phyloP scores from a whole-genome alignment of 2,329 filamentous ascomycete genomes.

The Calonectria crousiana region DNA sequence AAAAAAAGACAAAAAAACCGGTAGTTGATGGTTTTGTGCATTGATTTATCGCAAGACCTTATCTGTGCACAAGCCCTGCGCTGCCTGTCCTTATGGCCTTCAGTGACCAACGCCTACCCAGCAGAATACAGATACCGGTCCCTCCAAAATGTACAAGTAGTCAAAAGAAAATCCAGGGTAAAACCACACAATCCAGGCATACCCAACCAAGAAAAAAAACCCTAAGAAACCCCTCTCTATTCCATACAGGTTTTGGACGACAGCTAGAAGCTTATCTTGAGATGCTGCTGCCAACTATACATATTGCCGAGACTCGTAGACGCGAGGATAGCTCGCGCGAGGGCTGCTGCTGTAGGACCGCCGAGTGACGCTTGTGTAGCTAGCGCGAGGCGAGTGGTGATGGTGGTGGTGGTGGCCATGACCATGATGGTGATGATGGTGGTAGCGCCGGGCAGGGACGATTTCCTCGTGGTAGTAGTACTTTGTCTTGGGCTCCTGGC shows the following conservation, averaged over 20 bases:
- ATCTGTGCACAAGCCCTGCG: background rate
- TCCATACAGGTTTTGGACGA: background rate
- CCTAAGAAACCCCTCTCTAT: background rate
- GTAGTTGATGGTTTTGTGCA: background rate
- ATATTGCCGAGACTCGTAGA: conserved; percentile 52
- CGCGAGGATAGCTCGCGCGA: conserved; percentile 55
- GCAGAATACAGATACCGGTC: background rate
- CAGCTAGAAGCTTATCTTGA: background rate
- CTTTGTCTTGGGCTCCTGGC: conserved; percentile 55
- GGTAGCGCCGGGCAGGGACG: conserved; percentile 58
- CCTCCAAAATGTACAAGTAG: background rate
- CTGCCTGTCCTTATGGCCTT: background rate
- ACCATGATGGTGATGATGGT: conserved; percentile 51
- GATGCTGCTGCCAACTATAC: conserved; percentile 2
- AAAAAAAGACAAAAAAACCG: background rate
- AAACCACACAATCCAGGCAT: background rate
- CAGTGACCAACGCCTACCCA: conserved; percentile 13
- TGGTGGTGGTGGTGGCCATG: conserved; percentile 51
- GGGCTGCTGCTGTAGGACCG: conserved; percentile 55
- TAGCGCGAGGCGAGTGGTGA: conserved; percentile 52
- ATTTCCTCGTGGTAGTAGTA: conserved; percentile 70
- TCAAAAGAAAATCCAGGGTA: background rate
- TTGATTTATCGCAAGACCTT: background rate
- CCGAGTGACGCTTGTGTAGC: conserved; percentile 56
- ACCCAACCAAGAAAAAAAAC: background rate